Evolutionary conservation across 257 asterid species (phyloP), one percentile per base, ranked within the genome.

Genomic region (Penstemon eatonii): DNA sequence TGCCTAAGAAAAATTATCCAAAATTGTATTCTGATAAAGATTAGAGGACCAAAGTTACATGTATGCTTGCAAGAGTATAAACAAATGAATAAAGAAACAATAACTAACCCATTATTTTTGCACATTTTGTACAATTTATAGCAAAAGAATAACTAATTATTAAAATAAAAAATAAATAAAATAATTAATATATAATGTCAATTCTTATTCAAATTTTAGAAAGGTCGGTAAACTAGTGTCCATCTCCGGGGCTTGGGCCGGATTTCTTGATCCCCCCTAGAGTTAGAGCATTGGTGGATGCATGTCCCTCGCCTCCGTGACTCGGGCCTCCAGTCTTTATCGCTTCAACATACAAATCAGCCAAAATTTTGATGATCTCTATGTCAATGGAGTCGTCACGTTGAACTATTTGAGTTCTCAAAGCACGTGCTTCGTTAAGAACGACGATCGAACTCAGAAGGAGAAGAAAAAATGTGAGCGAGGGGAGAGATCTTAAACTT

Each of bases 301-400:
- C 15, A 37, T 67, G 63, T 12, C 66, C 79, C 25, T 42, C 67
- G 68, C 79, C 74, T 2, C 59, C 67, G 12, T 36, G 75, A 42
- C 69, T 53, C 8, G 73, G 69, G 8, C 72, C 50, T 5, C 67
- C 68, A 0, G 42, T 60, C 13, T 66, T 59, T 8, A 66, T 44
- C 42, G 54, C 73, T 38, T 51, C 69, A 4, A 15, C 45, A 1
- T 66, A 64, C 36, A 56, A 46, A 10, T 56, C 42, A 15, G 25
- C 53, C 8, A 53, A 52, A 18, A 53, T 46, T 11, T 41, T 66
- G 43, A 25, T 11, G 15, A 65, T 50, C 33, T 53, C 52, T 3
- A 6, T 15, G 38, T 66, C 53, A 7, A 13, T 9, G n/a, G 42
- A 41, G 7, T 56, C 39, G 4, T 3, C 53, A 66, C 3, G 44